Evolutionary conservation across 805 yeast species (phyloP).

Genomic region (Saturnispora saitoi): DNA sequence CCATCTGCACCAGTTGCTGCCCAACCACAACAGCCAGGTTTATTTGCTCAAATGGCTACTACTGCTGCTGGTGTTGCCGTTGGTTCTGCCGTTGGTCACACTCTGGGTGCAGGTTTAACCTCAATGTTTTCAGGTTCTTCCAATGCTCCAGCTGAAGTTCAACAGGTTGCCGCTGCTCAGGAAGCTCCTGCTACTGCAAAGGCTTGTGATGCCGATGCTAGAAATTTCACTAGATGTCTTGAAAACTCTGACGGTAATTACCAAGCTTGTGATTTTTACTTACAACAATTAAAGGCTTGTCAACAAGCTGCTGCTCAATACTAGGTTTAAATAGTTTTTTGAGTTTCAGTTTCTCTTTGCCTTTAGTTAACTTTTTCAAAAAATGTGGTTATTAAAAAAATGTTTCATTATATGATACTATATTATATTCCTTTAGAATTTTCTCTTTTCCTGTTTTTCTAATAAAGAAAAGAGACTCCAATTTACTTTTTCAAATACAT

Average conservation of each 20-base stretch:
- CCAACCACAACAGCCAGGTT: slow-evolving; percentile 63
- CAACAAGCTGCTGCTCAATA: slow-evolving; percentile 87
- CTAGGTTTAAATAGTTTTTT: slow-evolving; percentile 27
- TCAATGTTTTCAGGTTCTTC: slow-evolving; percentile 79
- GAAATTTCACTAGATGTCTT: slow-evolving; percentile 90
- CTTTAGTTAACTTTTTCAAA: no score
- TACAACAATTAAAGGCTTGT: slow-evolving; percentile 96
- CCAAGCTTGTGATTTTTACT: slow-evolving; percentile 94
- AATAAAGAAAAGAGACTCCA: not conserved
- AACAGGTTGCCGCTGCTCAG: slow-evolving; percentile 26
- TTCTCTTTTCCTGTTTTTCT: not conserved
- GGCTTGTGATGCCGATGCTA: slow-evolving; percentile 87
- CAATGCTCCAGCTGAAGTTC: slow-evolving; percentile 29
- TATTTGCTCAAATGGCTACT: slow-evolving; percentile 95
- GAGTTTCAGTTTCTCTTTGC: no score
- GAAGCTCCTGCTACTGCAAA: slow-evolving; percentile 30
- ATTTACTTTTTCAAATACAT: not conserved
- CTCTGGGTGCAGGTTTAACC: slow-evolving; percentile 89
- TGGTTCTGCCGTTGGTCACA: slow-evolving; percentile 95
- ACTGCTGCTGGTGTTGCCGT: slow-evolving; percentile 99
- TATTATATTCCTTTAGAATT: not conserved
- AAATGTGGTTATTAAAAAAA: no score
- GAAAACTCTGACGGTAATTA: slow-evolving; percentile 91
- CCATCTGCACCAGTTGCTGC: slow-evolving; percentile 36
- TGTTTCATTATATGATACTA: not conserved